Base-by-base conservation (phyloP, 306 rosid genomes). In the Cercis canadensis region DNA sequence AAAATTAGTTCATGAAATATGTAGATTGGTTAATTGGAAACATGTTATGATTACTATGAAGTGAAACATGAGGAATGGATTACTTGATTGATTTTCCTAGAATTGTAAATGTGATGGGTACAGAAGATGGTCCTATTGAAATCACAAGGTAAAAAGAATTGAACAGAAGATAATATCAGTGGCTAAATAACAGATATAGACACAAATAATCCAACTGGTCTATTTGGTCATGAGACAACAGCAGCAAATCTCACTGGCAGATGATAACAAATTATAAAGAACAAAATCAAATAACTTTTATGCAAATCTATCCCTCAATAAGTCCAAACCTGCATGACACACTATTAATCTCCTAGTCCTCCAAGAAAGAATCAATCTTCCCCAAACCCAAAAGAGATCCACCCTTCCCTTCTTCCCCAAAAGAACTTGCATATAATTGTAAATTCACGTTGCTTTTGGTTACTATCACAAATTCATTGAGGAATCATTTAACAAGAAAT, bases 401-500 rank as follows among this genome's bases (percentile, higher is more conserved):
- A n/a, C 31, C 16, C 14, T 57, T 32, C 11, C 5, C 53, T n/a
- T 61, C 45, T 60, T 67, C 66, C 40, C 31, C 12, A n/a, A 39
- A 36, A 56, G 41, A 44, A 11, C 49, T 52, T 5, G 40, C 41
- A 57, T 40, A 64, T 65, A 5, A n/a, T 62, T 14, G 18, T 8
- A 45, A 71, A 9, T 40, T 24, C 14, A 9, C 19, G 41, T 54
- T 24, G 46, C 9, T 54, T 17, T 60, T 29, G 40, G 53, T 29
- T 73, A 45, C 65, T 13, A 37, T 71, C 66, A 70, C 54, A 60
- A 67, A 67, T 21, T 29, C 39, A 52, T 7, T 29, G 31, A 53
- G 45, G 36, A 33, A 37, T 45, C 43, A 54, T 54, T 19, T 31
- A 69, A 31, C 13, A 21, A 24, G n/a, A 29, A 60, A 51, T 54